Conservation (phyloP, 768 basidiomycete species). For the Russula virescens region DNA sequence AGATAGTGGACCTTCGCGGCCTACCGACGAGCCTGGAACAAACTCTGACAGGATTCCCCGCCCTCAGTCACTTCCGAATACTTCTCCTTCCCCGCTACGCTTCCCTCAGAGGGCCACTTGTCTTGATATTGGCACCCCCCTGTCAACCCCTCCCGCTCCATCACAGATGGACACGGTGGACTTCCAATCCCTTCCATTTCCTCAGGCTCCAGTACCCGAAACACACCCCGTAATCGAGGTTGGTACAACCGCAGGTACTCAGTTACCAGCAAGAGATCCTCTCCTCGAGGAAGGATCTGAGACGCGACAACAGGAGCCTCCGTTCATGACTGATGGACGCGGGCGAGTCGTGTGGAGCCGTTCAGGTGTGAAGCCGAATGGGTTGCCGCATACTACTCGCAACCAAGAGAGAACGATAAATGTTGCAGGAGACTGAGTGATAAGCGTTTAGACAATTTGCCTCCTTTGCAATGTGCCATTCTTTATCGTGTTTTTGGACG, state of each 20-base stretch:
- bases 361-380: slow-evolving; percentile 17
- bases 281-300: not conserved
- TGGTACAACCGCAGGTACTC: not conserved
- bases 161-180: not conserved
- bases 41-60: not conserved
- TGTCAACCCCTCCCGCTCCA: not conserved
- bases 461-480: not conserved
- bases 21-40: not conserved
- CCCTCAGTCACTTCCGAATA: slow-evolving; percentile 3
- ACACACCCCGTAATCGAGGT: not conserved
- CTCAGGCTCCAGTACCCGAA: not conserved
- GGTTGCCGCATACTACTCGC: not conserved
- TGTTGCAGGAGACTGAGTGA: not conserved
- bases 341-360: slow-evolving; percentile 34
- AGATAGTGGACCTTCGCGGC: not conserved
- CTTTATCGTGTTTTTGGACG: not conserved
- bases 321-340: slow-evolving; percentile 34
- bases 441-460: not conserved
- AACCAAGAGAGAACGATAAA: slow-evolving; percentile 2
- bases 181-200: not conserved
- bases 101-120: not conserved
- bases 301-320: slow-evolving; percentile 26
- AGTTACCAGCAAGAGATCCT: not conserved
- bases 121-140: not conserved
- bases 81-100: not conserved